These are phyloP conservation scores for Prillingera fragicola DNA, from an alignment of 1,284 basidiomycete genomes.

Conservation along the genomic window DNA sequence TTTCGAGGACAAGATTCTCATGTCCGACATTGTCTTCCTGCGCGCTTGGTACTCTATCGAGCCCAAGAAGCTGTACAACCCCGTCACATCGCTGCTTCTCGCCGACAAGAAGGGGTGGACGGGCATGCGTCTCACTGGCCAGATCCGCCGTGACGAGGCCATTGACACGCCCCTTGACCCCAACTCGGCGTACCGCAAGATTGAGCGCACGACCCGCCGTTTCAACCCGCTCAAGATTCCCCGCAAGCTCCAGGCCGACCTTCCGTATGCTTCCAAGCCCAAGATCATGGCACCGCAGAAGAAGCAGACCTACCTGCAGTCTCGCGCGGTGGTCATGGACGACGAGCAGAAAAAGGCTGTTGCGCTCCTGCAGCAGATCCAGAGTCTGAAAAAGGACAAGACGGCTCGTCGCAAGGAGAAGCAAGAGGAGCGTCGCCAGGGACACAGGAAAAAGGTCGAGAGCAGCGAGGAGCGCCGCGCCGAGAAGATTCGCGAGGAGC, in stretches of 20 bases:
- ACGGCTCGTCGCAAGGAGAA: slow-evolving; percentile 70
- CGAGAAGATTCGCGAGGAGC: slow-evolving; percentile 67
- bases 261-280: slow-evolving; percentile 91
- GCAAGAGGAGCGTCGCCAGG: slow-evolving; percentile 56
- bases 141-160: slow-evolving; percentile 76
- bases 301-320: slow-evolving; percentile 76
- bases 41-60: slow-evolving; percentile 95
- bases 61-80: slow-evolving; percentile 93
- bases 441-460: slow-evolving; percentile 52
- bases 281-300: slow-evolving; percentile 71
- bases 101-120: slow-evolving; percentile 72
- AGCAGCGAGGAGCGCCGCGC: slow-evolving; percentile 75
- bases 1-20: slow-evolving; percentile 96
- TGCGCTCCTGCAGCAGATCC: slow-evolving; percentile 89
- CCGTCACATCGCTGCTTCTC: slow-evolving; percentile 84
- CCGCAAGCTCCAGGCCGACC: slow-evolving; percentile 75
- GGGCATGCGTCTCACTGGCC: slow-evolving; percentile 94
- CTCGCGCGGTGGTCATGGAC: slow-evolving; percentile 89
- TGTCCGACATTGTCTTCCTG: slow-evolving; percentile 93
- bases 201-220: slow-evolving; percentile 71
- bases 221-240: slow-evolving; percentile 91
- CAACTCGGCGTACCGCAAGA: slow-evolving; percentile 79
- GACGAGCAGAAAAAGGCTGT: slow-evolving; percentile 90
- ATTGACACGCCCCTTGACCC: slow-evolving; percentile 74
- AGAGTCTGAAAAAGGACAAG: slow-evolving; percentile 85